Conservation (phyloP, 306 rosid species). For the Alnus glutinosa region DNA sequence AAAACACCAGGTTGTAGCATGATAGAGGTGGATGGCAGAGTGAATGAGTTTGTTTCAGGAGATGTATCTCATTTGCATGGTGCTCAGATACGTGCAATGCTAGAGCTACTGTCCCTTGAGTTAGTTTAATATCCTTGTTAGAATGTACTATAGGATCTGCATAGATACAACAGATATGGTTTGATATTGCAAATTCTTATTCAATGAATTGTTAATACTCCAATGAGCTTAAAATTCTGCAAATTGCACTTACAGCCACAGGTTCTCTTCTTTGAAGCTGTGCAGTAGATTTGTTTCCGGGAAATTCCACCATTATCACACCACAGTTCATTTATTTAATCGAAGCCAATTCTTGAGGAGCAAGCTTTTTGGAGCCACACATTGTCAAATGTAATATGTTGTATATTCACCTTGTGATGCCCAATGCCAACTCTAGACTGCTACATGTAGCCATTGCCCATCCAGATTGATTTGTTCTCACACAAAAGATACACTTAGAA, state of each 20-base stretch:
- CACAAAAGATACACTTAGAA: not conserved
- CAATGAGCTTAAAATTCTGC: not conserved
- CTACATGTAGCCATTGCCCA: no score
- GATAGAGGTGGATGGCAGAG: slow-evolving; percentile 47
- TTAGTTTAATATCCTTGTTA: slow-evolving; percentile 9
- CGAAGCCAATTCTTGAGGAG: no score
- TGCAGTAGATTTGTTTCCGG: no score
- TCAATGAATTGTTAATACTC: not conserved
- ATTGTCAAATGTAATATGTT: no score
- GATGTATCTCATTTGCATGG: slow-evolving; percentile 25
- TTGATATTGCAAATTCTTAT: not conserved
- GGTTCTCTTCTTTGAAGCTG: no score
- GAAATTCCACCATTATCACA: no score
- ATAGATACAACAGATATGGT: not conserved
- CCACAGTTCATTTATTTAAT: no score
- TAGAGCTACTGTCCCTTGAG: slow-evolving; percentile 30
- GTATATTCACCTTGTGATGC: no score
- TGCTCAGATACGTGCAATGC: slow-evolving; percentile 21
- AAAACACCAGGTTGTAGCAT: slow-evolving; percentile 48
- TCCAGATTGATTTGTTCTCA: not conserved
- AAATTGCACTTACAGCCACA: no score
- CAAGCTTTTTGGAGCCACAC: no score
- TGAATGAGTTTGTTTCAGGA: slow-evolving; percentile 44
- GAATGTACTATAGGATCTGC: not conserved
- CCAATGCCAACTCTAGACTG: no score